These are phyloP conservation scores for Saturnispora sekii DNA, from an alignment of 805 yeast species.

Conservation along the genomic window DNA sequence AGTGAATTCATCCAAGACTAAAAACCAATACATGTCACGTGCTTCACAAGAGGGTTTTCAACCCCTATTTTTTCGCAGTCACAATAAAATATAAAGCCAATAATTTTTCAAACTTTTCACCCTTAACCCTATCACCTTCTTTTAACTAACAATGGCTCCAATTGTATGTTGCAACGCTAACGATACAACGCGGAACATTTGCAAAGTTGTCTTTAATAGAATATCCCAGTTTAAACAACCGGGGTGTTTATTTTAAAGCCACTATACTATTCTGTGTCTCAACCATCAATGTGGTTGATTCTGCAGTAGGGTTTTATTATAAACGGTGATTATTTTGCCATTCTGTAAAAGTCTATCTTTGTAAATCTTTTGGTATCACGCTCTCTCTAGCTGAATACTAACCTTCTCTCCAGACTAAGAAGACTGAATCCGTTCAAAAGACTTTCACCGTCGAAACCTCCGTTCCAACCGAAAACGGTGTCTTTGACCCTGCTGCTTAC, in stretches of 20 bases:
- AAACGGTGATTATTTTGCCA: background rate
- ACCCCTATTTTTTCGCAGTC: background rate
- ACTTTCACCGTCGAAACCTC: constrained; percentile 93
- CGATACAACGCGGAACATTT: background rate
- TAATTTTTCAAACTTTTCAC: constrained; percentile 1
- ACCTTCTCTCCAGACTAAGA: constrained; percentile 48
- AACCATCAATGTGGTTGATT: background rate
- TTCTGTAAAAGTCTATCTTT: constrained; percentile 7
- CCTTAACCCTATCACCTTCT: background rate
- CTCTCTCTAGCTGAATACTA: constrained; percentile 8
- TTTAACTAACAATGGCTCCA: constrained; percentile 26
- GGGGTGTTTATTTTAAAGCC: constrained; percentile 18
- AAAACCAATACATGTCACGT: background rate
- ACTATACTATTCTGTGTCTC: too few relatives aligned
- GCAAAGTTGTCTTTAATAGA: constrained; percentile 13
- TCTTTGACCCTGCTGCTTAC: constrained; percentile 95
- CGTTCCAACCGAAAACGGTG: constrained; percentile 96
- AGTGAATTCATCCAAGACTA: too few relatives aligned
- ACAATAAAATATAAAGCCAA: background rate
- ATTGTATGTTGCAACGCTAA: constrained; percentile 24
- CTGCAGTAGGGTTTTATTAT: constrained; percentile 11
- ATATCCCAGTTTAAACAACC: constrained; percentile 17
- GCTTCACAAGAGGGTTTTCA: background rate
- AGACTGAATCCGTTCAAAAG: constrained; percentile 65
- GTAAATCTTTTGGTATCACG: background rate